phyloP scores from a whole-genome alignment of 306 rosid species.

The Ormosia emarginata region DNA sequence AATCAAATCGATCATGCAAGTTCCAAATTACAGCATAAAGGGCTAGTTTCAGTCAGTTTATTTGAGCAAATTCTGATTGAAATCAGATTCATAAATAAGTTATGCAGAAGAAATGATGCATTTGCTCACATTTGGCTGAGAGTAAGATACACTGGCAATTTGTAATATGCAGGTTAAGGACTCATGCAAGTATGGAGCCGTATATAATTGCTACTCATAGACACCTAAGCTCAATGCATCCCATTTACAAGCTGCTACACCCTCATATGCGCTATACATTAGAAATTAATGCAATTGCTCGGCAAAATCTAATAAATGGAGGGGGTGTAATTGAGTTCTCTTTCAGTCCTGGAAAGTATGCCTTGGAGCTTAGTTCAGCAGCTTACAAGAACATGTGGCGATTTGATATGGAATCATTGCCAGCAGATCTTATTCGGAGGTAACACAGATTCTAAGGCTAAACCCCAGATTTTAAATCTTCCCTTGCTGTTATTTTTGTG shows the following conservation, averaged over 20 bases:
- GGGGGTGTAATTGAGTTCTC: constrained; percentile 91
- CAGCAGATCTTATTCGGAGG: constrained; percentile 92
- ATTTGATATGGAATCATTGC: constrained; percentile 89
- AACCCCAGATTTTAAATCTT: neutral
- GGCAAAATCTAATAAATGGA: constrained; percentile 83
- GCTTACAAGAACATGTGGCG: constrained; percentile 83
- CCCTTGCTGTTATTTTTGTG: neutral
- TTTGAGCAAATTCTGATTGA: neutral
- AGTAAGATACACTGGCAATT: constrained; percentile 12
- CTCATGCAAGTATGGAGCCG: constrained; percentile 96
- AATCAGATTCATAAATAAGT: neutral
- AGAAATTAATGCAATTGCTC: constrained; percentile 87
- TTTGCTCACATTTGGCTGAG: constrained; percentile 4
- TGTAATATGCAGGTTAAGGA: constrained; percentile 74
- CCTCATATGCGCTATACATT: constrained; percentile 97
- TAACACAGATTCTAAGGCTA: constrained; percentile 19
- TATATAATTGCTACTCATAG: constrained; percentile 87
- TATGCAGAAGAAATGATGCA: neutral
- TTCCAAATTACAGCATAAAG: neutral
- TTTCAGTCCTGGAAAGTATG: constrained; percentile 85
- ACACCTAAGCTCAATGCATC: constrained; percentile 93
- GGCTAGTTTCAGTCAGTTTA: neutral
- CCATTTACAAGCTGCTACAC: constrained; percentile 79
- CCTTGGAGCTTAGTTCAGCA: constrained; percentile 86
- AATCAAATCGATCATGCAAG: neutral